A percentile compares a stretch with the other conserved stretches of the same genome.
Conservation (phyloP, 2,329 filamentous ascomycete species). For the Onygenales sp. region DNA sequence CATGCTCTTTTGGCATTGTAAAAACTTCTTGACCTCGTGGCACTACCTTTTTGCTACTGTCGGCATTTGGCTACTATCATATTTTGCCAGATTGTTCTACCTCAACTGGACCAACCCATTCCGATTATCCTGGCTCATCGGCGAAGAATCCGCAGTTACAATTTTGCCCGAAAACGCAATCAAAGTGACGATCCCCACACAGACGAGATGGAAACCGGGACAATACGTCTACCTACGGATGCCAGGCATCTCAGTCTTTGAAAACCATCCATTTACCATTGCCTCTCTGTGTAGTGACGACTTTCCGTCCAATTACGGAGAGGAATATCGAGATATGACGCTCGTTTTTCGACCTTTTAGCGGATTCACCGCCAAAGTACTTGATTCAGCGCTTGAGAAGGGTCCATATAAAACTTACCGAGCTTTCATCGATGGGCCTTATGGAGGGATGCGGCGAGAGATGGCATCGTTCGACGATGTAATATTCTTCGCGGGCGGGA, state of each 20-base stretch:
- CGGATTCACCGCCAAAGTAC: conserved; percentile 77
- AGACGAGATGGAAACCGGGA: conserved; percentile 84
- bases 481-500: conserved; percentile 85
- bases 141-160: conserved; percentile 83
- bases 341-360: conserved; percentile 86
- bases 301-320: conserved; percentile 84
- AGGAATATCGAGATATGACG: conserved; percentile 78
- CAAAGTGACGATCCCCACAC: conserved; percentile 88
- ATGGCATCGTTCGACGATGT: conserved; percentile 89
- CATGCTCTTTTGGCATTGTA: conserved; percentile 90
- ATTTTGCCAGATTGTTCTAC: conserved; percentile 66
- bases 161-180: conserved; percentile 89
- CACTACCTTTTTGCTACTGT: conserved; percentile 74
- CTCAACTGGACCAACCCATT: conserved; percentile 83
- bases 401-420: conserved; percentile 87
- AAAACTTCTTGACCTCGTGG: conserved; percentile 87
- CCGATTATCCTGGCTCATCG: conserved; percentile 70
- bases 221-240: conserved; percentile 94
- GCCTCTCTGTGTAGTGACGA: conserved; percentile 86
- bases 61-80: conserved; percentile 68
- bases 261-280: conserved; percentile 94
- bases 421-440: conserved; percentile 87
- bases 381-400: conserved; percentile 73
- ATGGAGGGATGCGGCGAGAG: conserved; percentile 85
- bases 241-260: conserved; percentile 80